phyloP scores from a whole-genome alignment of 345 rosid species.

The Cardiospermum halicacabum region DNA sequence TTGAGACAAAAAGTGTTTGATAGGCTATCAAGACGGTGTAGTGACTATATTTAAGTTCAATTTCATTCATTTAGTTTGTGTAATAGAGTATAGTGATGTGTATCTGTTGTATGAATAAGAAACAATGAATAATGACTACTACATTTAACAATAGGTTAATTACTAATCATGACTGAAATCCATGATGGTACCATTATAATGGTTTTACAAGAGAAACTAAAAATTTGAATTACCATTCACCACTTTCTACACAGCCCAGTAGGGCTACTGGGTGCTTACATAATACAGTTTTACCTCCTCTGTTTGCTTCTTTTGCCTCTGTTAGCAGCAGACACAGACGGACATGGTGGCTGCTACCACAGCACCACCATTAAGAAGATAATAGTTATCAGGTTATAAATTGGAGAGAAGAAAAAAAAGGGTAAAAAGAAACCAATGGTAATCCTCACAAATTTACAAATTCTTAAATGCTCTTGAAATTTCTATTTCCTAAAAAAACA shows the following conservation, averaged over 20 bases:
- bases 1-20: no score
- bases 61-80: no score
- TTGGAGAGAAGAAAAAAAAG: constrained; percentile 9
- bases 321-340: constrained; percentile 21
- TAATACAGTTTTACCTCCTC: constrained; percentile 7
- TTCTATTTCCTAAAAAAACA: constrained; percentile 31
- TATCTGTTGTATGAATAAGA: no score
- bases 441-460: constrained; percentile 47
- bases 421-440: constrained; percentile 15
- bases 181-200: not conserved
- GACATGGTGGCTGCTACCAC: constrained; percentile 10
- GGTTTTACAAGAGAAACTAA: constrained; percentile 1
- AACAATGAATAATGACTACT: no score
- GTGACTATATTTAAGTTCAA: no score
- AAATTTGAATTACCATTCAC: constrained; percentile 10
- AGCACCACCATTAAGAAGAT: constrained; percentile 18
- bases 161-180: no score
- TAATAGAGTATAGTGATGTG: no score
- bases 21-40: no score
- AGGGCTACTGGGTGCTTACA: constrained; percentile 2
- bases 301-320: constrained; percentile 16
- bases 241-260: constrained; percentile 17
- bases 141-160: no score
- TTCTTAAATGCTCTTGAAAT: constrained; percentile 32
- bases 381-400: constrained; percentile 21